phyloP scores from a whole-genome alignment of 371 early-diverging fungal species.

The Mortierella sp. region DNA sequence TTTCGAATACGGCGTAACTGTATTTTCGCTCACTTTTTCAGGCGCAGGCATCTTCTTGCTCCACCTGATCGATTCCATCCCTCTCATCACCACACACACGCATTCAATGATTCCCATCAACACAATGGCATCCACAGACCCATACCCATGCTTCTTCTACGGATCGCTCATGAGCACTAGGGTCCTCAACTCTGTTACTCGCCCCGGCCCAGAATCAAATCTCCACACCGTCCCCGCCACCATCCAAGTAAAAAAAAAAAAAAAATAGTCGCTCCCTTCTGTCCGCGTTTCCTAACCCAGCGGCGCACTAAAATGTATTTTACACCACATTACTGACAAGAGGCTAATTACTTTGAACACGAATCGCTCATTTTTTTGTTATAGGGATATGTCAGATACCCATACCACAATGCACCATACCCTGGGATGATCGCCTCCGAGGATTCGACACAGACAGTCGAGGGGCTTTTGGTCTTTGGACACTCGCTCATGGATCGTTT shows the following conservation, averaged over 20 bases:
- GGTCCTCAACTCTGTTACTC: conserved; percentile 43
- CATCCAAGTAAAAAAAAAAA: conserved; percentile 40
- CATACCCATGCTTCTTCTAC: conserved; percentile 53
- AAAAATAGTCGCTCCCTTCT: not conserved
- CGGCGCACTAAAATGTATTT: no score
- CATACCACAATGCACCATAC: conserved; percentile 48
- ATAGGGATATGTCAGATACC: conserved; percentile 46
- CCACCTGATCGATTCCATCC: not conserved
- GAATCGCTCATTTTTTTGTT: not conserved
- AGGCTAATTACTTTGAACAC: not conserved
- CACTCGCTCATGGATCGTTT: conserved; percentile 45
- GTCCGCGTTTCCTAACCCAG: no score
- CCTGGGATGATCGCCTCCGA: conserved; percentile 48
- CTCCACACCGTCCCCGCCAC: conserved; percentile 36
- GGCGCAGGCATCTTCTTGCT: no score
- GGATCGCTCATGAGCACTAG: conserved; percentile 49
- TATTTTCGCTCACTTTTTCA: not conserved
- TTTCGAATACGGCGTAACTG: no score
- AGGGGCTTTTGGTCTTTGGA: conserved; percentile 47
- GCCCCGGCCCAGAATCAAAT: conserved; percentile 37
- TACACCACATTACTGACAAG: no score
- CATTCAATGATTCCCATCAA: not conserved
- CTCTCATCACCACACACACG: not conserved
- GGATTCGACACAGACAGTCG: conserved; percentile 20
- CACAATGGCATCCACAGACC: conserved; percentile 23